Conservation (phyloP, 768 basidiomycete species). For the Gloeostereum incarnatum region DNA sequence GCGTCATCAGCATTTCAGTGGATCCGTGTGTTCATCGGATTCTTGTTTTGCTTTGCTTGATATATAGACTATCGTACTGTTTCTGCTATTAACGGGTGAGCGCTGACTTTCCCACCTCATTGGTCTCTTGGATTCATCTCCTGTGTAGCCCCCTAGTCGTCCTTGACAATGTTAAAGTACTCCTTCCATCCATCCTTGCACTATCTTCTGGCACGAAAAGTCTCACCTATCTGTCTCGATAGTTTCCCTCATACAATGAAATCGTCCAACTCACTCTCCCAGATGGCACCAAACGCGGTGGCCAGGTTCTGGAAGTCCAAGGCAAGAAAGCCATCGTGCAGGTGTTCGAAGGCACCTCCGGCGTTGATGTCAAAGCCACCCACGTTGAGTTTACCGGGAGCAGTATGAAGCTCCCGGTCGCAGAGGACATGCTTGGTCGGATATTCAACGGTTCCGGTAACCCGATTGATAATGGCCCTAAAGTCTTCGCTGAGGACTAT, state of each 20-base stretch:
- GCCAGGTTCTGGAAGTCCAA: slow-evolving; percentile 95
- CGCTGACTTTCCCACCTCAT: too few species aligned
- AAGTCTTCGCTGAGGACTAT: slow-evolving; percentile 99
- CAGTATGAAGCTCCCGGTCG: slow-evolving; percentile 98
- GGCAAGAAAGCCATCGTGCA: slow-evolving; percentile 99
- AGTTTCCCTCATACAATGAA: slow-evolving; percentile 99
- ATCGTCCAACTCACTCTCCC: slow-evolving; percentile 94
- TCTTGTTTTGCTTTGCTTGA: slow-evolving; percentile 6
- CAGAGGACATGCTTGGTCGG: slow-evolving; percentile 97
- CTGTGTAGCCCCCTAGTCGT: slow-evolving; percentile 79
- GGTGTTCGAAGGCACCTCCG: slow-evolving; percentile 97
- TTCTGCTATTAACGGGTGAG: slow-evolving; percentile 94
- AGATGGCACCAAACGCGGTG: slow-evolving; percentile 90
- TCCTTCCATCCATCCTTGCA: too few species aligned
- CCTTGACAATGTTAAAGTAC: slow-evolving; percentile 95
- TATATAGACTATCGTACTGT: slow-evolving; percentile 91
- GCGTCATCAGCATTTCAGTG: slow-evolving; percentile 16
- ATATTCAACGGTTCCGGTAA: slow-evolving; percentile 99
- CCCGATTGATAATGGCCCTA: slow-evolving; percentile 97
- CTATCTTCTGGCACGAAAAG: not conserved
- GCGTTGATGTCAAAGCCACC: slow-evolving; percentile 94
- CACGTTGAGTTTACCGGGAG: slow-evolving; percentile 97
- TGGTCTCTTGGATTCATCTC: slow-evolving; percentile 5
- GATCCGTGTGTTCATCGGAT: slow-evolving; percentile 1
- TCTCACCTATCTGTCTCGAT: slow-evolving; percentile 9